Evolutionary conservation across 345 rosid genomes (phyloP), one percentile per base, ranked within the genome.

Genomic region (Gossypium raimondii): DNA sequence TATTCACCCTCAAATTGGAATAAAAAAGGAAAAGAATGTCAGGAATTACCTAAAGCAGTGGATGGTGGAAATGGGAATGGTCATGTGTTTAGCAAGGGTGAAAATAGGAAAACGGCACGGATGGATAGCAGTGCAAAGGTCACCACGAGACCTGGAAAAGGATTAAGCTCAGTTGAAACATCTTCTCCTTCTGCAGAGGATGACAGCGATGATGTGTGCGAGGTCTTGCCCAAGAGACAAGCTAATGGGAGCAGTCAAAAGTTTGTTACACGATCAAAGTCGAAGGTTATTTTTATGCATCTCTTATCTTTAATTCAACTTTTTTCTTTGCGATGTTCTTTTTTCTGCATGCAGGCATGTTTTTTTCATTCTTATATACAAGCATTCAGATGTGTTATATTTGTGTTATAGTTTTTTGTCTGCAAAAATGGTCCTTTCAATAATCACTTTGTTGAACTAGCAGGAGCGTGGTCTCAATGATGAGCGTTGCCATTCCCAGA

Each of bases 201-300:
- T 76, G 80, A 53, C 11, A 72, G 71, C 64, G 86, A 79, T 22
- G 79, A 82, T 76, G 84, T 18, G 18, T 53, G 77, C 48, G 65
- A 60, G 80, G 55, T 59, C 22, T 69, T 51, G 27, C 73, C 87
- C 55, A 24, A 47, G 44, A 72, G 56, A 63, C 72, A 22, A 67
- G 73, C 76, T 48, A 76, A 75, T 73, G 77, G 78, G 25, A 81
- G 81, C 45, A 61, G 57, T 73, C 44, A 27, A 61, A 61, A 61
- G 20, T 27, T 61, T 61, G 66, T 61, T 13, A 11, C 58, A 20
- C 70, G 3, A 55, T 64, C 83, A 29, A 74, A 68, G 25, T 67
- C 82, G 9, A 82, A 84, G 91, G 88, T 89, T 20, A 29, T 48
- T 67, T 77, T 29, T 45, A 3, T 7, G 10, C 63, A 53, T 55